These are phyloP conservation scores for Odontarrhena argentea DNA, from an alignment of 345 rosid genomes.

Conservation along the genomic window DNA sequence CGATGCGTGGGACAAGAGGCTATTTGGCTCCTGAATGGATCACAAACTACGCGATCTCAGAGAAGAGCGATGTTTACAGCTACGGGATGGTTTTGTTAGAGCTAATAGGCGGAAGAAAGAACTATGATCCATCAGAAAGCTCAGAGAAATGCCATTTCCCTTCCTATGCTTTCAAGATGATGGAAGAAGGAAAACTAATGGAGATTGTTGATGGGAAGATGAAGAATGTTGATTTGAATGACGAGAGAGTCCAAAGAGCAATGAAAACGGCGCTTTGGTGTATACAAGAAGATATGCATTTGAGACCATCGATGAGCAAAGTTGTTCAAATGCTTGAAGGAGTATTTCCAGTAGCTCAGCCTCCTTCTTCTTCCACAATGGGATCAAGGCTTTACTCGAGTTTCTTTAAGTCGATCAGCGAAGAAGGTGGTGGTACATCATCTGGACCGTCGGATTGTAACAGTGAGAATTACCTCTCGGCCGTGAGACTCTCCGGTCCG, in stretches of 20 bases:
- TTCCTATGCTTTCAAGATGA: slow-evolving; percentile 83
- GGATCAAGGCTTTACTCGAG: slow-evolving; percentile 60
- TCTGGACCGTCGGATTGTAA: slow-evolving; percentile 76
- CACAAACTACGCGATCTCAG: slow-evolving; percentile 90
- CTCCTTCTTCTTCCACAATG: slow-evolving; percentile 65
- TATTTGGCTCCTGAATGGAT: slow-evolving; percentile 97
- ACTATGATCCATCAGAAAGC: slow-evolving; percentile 56
- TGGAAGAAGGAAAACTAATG: slow-evolving; percentile 77
- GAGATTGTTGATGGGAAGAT: slow-evolving; percentile 70
- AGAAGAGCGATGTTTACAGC: slow-evolving; percentile 93
- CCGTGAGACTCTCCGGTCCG: slow-evolving; percentile 88
- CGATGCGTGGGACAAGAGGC: slow-evolving; percentile 89
- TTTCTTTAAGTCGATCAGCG: slow-evolving; percentile 51
- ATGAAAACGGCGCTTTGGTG: slow-evolving; percentile 91
- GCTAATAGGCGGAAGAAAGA: slow-evolving; percentile 86
- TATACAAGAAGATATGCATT: slow-evolving; percentile 81
- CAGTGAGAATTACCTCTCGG: slow-evolving; percentile 69
- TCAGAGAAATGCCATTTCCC: slow-evolving; percentile 89
- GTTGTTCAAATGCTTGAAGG: slow-evolving; percentile 99
- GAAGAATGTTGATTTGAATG: slow-evolving; percentile 44
- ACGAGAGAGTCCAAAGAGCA: slow-evolving; percentile 55
- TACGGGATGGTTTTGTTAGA: slow-evolving; percentile 87
- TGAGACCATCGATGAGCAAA: slow-evolving; percentile 81
- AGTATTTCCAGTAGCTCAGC: slow-evolving; percentile 56
- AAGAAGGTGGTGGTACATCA: slow-evolving; percentile 69